phyloP scores from a whole-genome alignment of 1,139 yeast species.

The Saccharomyces hybrid region DNA sequence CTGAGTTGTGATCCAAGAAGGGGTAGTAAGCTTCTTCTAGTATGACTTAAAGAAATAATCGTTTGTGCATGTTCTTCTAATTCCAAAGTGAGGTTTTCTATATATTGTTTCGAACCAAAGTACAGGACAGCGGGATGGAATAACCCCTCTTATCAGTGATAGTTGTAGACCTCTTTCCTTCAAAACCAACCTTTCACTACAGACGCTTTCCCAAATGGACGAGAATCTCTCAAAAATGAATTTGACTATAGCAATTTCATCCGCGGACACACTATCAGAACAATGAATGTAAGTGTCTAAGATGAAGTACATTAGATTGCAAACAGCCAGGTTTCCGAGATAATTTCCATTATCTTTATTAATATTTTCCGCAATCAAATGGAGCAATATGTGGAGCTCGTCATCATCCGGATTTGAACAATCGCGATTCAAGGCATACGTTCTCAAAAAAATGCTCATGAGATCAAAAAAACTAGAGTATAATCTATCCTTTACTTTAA shows the following conservation, averaged over 20 bases:
- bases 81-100: constrained; percentile 18
- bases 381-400: constrained; percentile 11
- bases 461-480: constrained; percentile 19
- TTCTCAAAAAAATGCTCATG: constrained; percentile 8
- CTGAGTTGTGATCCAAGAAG: constrained; percentile 38
- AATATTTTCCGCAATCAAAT: constrained; percentile 14
- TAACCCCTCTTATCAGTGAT: constrained; percentile 44
- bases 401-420: background rate
- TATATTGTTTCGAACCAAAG: constrained; percentile 22
- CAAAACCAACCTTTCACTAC: constrained; percentile 55
- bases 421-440: constrained; percentile 6
- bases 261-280: background rate
- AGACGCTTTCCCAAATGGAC: constrained; percentile 51
- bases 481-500: constrained; percentile 20
- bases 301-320: constrained; percentile 22
- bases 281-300: constrained; percentile 14
- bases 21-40: constrained; percentile 68
- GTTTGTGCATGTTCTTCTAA: constrained; percentile 39
- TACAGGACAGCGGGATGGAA: constrained; percentile 34
- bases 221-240: constrained; percentile 34
- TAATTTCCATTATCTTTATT: constrained; percentile 23
- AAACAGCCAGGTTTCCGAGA: constrained; percentile 21
- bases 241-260: constrained; percentile 8
- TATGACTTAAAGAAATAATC: constrained; percentile 45
- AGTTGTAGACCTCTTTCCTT: constrained; percentile 60